These are phyloP conservation scores for Acacia pycnantha DNA, from an alignment of 331 rosid species.

Conservation along the genomic window DNA sequence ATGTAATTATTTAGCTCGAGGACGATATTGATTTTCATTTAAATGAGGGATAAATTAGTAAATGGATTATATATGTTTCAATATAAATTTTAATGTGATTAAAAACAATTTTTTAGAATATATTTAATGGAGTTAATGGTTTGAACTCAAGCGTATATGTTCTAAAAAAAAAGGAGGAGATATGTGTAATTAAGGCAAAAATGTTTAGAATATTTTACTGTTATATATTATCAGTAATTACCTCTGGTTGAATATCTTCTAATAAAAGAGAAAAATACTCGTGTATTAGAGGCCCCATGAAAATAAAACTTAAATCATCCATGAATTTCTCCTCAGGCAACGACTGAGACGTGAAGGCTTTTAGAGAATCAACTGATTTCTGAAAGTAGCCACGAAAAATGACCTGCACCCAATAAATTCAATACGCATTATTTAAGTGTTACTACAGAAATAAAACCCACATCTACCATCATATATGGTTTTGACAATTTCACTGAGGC, in stretches of 20 bases:
- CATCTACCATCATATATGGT: neutral
- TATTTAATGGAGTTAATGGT: no score
- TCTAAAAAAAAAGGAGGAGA: rapidly evolving
- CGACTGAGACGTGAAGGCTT: neutral
- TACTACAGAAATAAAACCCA: neutral
- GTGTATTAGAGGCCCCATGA: neutral
- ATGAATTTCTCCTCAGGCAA: conserved; percentile 1
- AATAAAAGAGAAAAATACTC: neutral
- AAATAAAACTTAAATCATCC: conserved; percentile 18
- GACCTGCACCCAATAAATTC: conserved; percentile 17
- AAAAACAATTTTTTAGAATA: no score
- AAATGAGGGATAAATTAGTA: no score
- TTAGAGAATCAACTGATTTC: conserved; percentile 11
- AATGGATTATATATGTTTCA: no score
- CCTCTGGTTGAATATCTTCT: conserved; percentile 3
- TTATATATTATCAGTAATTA: neutral
- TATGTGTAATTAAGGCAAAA: no score
- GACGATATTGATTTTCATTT: no score
- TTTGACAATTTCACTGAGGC: neutral
- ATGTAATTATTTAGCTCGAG: no score
- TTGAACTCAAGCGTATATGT: no score
- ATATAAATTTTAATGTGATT: no score
- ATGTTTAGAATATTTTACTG: no score
- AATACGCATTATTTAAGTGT: neutral
- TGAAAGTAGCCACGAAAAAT: conserved; percentile 3